A percentile compares a stretch with the other conserved stretches of the same genome.
These are phyloP conservation scores for Rhodotorula sp. DNA, from an alignment of 1,284 basidiomycete genomes.

Conservation along the genomic window DNA sequence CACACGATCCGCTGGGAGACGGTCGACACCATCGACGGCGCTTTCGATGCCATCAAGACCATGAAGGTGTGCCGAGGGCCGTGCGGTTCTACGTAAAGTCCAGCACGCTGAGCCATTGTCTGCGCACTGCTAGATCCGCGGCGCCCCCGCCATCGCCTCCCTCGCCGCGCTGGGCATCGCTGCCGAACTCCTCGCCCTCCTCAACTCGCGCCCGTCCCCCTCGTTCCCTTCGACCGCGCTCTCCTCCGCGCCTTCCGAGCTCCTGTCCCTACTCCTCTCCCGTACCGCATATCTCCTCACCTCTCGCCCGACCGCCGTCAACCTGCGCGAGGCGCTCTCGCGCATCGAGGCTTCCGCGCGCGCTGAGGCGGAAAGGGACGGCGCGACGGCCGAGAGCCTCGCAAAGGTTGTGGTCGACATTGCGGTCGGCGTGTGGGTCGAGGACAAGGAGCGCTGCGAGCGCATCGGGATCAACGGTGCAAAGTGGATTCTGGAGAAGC, in stretches of 20 bases:
- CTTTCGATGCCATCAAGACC: constrained; percentile 84
- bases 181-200: constrained; percentile 54
- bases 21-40: constrained; percentile 72
- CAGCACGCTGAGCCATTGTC: not conserved
- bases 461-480: constrained; percentile 78
- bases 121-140: constrained; percentile 65
- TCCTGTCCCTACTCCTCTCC: constrained; percentile 61
- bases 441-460: constrained; percentile 80
- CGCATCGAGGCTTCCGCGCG: constrained; percentile 58
- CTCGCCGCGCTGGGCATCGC: constrained; percentile 79
- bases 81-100: too few species aligned
- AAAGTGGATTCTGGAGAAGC: constrained; percentile 71
- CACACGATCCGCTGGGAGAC: constrained; percentile 73
- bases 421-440: constrained; percentile 65
- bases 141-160: constrained; percentile 90
- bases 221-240: constrained; percentile 56
- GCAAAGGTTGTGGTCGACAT: constrained; percentile 63
- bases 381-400: constrained; percentile 53
- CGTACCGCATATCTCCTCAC: constrained; percentile 73
- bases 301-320: constrained; percentile 90
- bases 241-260: constrained; percentile 58
- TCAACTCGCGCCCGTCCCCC: constrained; percentile 54
- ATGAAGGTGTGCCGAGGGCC: constrained; percentile 63
- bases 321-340: constrained; percentile 78
- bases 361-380: constrained; percentile 43